A percentile compares a stretch with the other conserved stretches of the same genome.
Evolutionary conservation across 768 basidiomycete species (phyloP).

Genomic region (Psilocybe cyanescens): DNA sequence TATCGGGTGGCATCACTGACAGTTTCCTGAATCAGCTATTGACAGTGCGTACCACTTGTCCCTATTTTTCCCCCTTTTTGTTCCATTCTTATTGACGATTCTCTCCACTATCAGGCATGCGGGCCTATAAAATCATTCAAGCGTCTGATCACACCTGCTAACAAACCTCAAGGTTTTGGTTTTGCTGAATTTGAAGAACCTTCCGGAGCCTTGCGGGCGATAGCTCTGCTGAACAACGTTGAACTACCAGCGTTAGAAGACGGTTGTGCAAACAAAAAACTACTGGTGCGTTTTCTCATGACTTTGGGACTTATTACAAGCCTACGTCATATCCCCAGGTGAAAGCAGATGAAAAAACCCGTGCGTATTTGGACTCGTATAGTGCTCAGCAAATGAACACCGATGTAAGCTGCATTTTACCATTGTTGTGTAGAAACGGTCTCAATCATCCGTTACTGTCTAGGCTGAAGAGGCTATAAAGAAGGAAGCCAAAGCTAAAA

Average conservation of each 20-base stretch:
- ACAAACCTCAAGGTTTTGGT: conserved; percentile 95
- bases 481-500: conserved; percentile 64
- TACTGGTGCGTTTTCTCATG: conserved; percentile 59
- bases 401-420: conserved; percentile 58
- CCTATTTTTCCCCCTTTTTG: neutral
- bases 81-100: neutral
- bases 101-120: conserved; percentile 65
- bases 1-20: conserved; percentile 92
- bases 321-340: conserved; percentile 61
- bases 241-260: conserved; percentile 58
- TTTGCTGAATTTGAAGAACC: conserved; percentile 97
- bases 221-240: conserved; percentile 51
- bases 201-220: conserved; percentile 81
- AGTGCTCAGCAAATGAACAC: conserved; percentile 77
- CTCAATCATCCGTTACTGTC: conserved; percentile 8
- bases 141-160: conserved; percentile 87
- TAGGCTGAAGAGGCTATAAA: conserved; percentile 75
- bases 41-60: conserved; percentile 51
- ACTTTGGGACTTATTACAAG: conserved; percentile 44
- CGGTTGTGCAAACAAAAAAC: conserved; percentile 55
- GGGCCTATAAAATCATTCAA: conserved; percentile 91
- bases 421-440: neutral
- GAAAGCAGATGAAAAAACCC: conserved; percentile 96
- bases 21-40: conserved; percentile 78
- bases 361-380: conserved; percentile 85